Evolutionary conservation across 805 yeast species (phyloP), one percentile per base, ranked within the genome.

Genomic region (Scheffersomyces spartinae): DNA sequence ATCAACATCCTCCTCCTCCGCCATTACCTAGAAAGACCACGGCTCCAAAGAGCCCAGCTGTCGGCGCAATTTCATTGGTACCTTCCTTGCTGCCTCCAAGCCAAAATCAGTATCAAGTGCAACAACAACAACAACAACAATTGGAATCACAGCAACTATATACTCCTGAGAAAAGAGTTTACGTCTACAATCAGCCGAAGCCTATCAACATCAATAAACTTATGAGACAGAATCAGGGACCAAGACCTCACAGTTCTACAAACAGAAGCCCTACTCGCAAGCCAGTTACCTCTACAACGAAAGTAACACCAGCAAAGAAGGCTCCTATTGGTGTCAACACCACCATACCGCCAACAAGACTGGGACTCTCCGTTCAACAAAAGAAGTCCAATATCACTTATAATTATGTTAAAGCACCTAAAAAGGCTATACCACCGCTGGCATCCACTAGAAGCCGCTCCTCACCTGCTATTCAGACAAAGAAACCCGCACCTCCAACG

Each of bases 111-210:
- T 12, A 31, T 31, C 17, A 16, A 23, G 13, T 12, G 21, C 27
- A 22, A 17, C 35, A 15, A 26, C 20, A 13, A 26, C 29, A 6
- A 26, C 12, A 26, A 20, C 11, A 17, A 13, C n/a, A 20, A 18
- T 12, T 25, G 20, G 23, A 20, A 9, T 9, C 22, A 9, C 7
- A 11, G 7, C 7, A 7, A 20, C 7, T 7, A 7, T 4, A 7
- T 10, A 5, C 28, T 13, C 24, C 36, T n/a, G 36, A 36, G 23
- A 40, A 42, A 14, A n/a, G n/a, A n/a, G n/a, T n/a, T n/a, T 57
- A 55, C 30, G 36, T 47, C 6, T 60, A 58, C 36, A 49, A 38
- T 17, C 49, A 57, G 33, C 64, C 66, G 3, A 47, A 52, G 30
- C 64, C 64, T 1, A 31, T 59, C 29, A 53, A 58, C 30, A 40